These are phyloP conservation scores for Pichia sp. DNA, from an alignment of 1,139 yeast genomes.

Conservation along the genomic window DNA sequence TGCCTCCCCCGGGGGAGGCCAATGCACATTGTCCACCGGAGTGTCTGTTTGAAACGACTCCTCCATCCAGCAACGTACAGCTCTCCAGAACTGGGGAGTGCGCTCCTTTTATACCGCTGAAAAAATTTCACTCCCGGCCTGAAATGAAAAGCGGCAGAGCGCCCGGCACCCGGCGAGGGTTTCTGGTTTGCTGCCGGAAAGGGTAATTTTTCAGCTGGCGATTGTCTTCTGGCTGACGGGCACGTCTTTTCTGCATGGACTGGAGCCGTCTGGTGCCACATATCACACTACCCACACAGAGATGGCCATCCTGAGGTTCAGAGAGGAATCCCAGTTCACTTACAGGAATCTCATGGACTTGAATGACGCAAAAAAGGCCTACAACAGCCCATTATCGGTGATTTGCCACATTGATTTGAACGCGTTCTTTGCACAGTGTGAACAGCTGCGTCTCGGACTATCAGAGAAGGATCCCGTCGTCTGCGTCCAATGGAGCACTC, in stretches of 20 bases:
- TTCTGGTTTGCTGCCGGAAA: neutral
- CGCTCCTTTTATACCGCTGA: too few relatives aligned
- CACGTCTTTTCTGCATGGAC: neutral
- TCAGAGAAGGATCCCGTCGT: constrained; percentile 78
- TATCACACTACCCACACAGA: too few relatives aligned
- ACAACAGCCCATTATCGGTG: constrained; percentile 70
- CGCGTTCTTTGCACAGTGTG: constrained; percentile 96
- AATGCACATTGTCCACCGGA: too few relatives aligned
- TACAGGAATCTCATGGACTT: constrained; percentile 48
- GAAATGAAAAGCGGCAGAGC: too few relatives aligned
- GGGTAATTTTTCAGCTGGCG: neutral
- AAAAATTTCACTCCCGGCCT: too few relatives aligned
- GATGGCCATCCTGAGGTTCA: constrained; percentile 11
- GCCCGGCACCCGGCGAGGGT: neutral
- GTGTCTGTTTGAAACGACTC: too few relatives aligned
- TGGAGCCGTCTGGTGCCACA: too few relatives aligned
- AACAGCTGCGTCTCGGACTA: constrained; percentile 70
- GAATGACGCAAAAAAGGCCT: constrained; percentile 45
- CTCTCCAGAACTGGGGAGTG: too few relatives aligned
- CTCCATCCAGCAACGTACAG: too few relatives aligned
- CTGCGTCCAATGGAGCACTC: constrained; percentile 88
- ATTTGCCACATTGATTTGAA: constrained; percentile 88
- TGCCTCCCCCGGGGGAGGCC: too few relatives aligned
- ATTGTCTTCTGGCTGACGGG: neutral
- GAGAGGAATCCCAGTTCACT: constrained; percentile 37